Evolutionary conservation across 495 filamentous ascomycete genomes (phyloP), one percentile per base, ranked within the genome.

Genomic region (Penicillium lividum): DNA sequence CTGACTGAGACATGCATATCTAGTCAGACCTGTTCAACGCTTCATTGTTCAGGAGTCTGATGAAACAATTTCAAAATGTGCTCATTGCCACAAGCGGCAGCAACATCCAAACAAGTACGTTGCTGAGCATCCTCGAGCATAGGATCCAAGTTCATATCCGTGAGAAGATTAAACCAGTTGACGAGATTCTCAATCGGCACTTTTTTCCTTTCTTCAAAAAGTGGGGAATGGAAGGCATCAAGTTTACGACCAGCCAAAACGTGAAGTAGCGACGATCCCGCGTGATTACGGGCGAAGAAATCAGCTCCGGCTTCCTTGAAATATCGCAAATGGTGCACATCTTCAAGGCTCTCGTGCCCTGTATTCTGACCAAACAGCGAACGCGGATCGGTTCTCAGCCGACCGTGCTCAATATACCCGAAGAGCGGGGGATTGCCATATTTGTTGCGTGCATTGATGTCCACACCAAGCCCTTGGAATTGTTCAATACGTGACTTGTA

Each of bases 51-150:
- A 9, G 33, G 33, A 9, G 33, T 36, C 33, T 36, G 9, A 22
- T 36, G 33, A 67, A 68, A 73, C 51, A 74, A 40, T 42, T 60
- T 68, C 62, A 74, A 54, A 60, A 76, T 69, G 45, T 63, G 57
- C 7, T 69, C 59, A 62, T 71, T 71, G 31, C 56, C 71, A 63
- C 61, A 69, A 30, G 69, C 68, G 57, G 68, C 70, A 29, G 72
- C 73, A 27, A 71, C 60, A 69, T 77, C 71, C 58, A 73, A 55
- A 36, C 64, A 56, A 44, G 69, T 73, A 27, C 67, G 58, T 48
- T 68, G 60, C 22, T 44, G 53, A 11, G 30, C 33, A 63, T 77
- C 70, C 57, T 74, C 72, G 28, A 34, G 16, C 66, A 64, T 69
- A 25, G 71, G 71, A 69, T 74, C 72, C 15, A 74, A 51, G 11